phyloP scores from a whole-genome alignment of 176 grass and related monocot species.

The Themeda triandra region DNA sequence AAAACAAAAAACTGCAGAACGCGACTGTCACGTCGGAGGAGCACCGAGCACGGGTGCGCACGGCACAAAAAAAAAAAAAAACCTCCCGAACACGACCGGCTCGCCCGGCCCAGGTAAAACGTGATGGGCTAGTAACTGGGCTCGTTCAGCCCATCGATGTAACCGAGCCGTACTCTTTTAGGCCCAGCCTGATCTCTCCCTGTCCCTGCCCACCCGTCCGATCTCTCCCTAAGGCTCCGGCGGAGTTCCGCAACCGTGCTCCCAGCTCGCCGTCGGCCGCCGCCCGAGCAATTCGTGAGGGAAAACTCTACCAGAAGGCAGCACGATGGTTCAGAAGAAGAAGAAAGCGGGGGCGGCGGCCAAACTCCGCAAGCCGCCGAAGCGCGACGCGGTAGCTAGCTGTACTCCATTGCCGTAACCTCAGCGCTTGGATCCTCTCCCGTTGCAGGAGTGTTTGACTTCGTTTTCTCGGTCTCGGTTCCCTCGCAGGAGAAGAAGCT shows the following conservation, averaged over 20 bases:
- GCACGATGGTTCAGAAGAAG: constrained; percentile 43
- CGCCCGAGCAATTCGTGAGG: background rate
- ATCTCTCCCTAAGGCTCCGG: constrained; percentile 10
- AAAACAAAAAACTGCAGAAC: background rate
- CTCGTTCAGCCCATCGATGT: background rate
- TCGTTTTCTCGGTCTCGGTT: background rate
- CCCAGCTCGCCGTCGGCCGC: background rate
- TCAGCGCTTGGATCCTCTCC: background rate
- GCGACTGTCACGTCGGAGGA: background rate
- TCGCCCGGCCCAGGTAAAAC: background rate
- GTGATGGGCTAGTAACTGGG: background rate
- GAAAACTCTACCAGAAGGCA: background rate
- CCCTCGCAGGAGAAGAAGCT: constrained; percentile 59
- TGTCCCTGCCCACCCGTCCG: background rate
- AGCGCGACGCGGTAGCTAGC: constrained; percentile 36
- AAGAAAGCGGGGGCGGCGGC: constrained; percentile 28
- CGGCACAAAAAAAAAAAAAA: too few relatives aligned
- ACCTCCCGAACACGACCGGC: background rate
- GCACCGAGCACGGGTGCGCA: too few relatives aligned
- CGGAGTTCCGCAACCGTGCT: background rate
- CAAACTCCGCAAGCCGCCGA: constrained; percentile 42
- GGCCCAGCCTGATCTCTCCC: background rate
- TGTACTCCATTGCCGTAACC: background rate
- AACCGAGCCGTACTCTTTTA: background rate
- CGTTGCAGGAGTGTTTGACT: background rate